Base-by-base conservation (phyloP, 768 basidiomycete genomes). In the Phaeotremella fagi region DNA sequence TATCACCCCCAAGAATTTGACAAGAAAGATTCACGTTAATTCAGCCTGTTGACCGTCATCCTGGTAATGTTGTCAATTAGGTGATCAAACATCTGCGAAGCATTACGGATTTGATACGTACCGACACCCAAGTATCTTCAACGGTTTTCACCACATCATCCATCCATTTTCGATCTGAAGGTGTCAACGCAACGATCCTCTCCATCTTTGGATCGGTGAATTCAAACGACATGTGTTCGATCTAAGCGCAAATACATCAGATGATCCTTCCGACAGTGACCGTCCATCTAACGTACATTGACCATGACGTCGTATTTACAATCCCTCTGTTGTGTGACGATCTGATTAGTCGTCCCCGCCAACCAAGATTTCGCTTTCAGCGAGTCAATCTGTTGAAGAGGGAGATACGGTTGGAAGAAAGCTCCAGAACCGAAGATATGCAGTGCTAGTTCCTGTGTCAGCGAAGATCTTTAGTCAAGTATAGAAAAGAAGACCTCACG, bases 401-500 rank as follows among this genome's bases (percentile, higher is more conserved):
- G 94, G 12, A 98, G 78, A 71, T 98, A 99, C 1, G 95, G 95
- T 72, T 99, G 95, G 77, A 99, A 99, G 77, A 98, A 92, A 3
- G 90, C 82, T 61, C 90, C 88, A 85, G 90, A 60, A 41, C 60
- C 47, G 26, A 50, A 47, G 20, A 56, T 31, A 37, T 60, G 60
- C 4, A 69, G 46, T 11, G 66, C 70, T 68, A 36, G n/a, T n/a
- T n/a, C n/a, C n/a, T n/a, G n/a, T n/a, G n/a, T n/a, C n/a, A n/a
- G n/a, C n/a, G n/a, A n/a, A n/a, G n/a, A n/a, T n/a, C n/a, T n/a
- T n/a, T n/a, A n/a, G n/a, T n/a, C n/a, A n/a, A n/a, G n/a, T n/a
- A n/a, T n/a, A 33, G 31, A 33, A 7, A 33, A 33, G 16, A 7
- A 33, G 31, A 33, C 31, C 75, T 50, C 55, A 89, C 90, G 95